Conservation (phyloP, 768 basidiomycete species). For the Pulveroboletus sp. region DNA sequence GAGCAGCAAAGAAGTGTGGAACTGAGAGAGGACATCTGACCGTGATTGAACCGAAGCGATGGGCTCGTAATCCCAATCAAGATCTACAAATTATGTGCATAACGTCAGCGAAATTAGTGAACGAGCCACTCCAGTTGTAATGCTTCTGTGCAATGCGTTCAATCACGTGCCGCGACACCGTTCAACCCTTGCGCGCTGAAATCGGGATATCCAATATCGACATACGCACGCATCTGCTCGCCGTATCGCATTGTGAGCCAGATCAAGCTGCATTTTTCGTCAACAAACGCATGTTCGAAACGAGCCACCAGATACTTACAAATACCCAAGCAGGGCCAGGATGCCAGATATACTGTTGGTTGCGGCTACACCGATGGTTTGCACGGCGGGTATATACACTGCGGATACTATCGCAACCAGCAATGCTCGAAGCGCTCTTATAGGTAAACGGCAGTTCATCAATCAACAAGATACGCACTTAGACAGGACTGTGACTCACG, state of each 20-base stretch:
- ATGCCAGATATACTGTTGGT: conserved; percentile 47
- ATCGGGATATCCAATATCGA: conserved; percentile 52
- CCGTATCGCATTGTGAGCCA: conserved; percentile 56
- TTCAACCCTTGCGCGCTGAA: background rate
- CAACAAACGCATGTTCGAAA: background rate
- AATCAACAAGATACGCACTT: background rate
- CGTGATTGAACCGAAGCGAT: too few species aligned
- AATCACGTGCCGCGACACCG: background rate
- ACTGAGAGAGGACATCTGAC: too few species aligned
- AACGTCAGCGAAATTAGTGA: too few species aligned
- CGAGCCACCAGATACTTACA: conserved; percentile 37
- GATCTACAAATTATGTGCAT: background rate
- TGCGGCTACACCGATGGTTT: conserved; percentile 45
- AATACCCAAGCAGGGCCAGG: conserved; percentile 47
- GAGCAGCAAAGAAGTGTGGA: too few species aligned
- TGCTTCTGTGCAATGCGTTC: background rate
- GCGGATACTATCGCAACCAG: conserved; percentile 14
- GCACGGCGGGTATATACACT: conserved; percentile 39
- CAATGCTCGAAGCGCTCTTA: conserved; percentile 22
- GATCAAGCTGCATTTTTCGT: conserved; percentile 39
- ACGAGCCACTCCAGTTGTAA: background rate
- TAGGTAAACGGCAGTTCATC: background rate
- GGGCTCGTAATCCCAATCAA: too few species aligned
- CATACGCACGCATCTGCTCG: conserved; percentile 50
- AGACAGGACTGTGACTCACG: conserved; percentile 36